These are phyloP conservation scores for Fusarium torreyae DNA, from an alignment of 2,329 filamentous ascomycete genomes.

Conservation along the genomic window DNA sequence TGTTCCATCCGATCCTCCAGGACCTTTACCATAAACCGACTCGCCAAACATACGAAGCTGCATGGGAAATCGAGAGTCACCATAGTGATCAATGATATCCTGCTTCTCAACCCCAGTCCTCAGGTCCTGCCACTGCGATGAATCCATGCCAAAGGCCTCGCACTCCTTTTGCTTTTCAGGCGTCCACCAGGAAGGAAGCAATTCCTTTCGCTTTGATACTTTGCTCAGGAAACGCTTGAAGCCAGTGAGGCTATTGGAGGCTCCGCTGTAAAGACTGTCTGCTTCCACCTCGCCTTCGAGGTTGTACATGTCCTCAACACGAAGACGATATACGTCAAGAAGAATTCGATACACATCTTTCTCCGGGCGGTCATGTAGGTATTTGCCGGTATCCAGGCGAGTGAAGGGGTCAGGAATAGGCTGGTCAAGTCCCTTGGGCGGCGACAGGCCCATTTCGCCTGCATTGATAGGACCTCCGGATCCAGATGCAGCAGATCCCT, in stretches of 20 bases:
- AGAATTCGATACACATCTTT: slow-evolving; percentile 62
- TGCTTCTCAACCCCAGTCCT: slow-evolving; percentile 49
- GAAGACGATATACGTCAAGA: slow-evolving; percentile 65
- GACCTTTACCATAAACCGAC: slow-evolving; percentile 53
- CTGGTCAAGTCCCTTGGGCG: slow-evolving; percentile 51
- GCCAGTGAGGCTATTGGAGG: slow-evolving; percentile 44
- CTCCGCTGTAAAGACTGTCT: slow-evolving; percentile 52
- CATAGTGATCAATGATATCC: slow-evolving; percentile 60
- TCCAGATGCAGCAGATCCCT: slow-evolving; percentile 11
- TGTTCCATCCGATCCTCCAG: slow-evolving; percentile 50
- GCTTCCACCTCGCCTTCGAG: slow-evolving; percentile 46
- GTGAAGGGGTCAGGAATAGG: slow-evolving; percentile 57
- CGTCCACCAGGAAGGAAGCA: slow-evolving; percentile 64
- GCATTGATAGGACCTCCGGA: background rate
- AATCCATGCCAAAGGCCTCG: slow-evolving; percentile 53
- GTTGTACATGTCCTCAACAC: slow-evolving; percentile 56
- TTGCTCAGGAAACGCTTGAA: slow-evolving; percentile 57
- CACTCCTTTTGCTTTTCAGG: slow-evolving; percentile 57
- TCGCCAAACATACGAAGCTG: slow-evolving; percentile 66
- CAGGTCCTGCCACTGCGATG: slow-evolving; percentile 48
- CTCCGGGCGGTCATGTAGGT: slow-evolving; percentile 61
- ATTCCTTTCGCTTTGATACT: slow-evolving; percentile 35
- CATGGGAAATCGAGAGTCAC: slow-evolving; percentile 62
- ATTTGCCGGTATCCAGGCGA: slow-evolving; percentile 58
- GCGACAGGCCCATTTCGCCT: slow-evolving; percentile 21